Evolutionary conservation across 2,329 filamentous ascomycete species (phyloP).

Genomic region (Xylariomycetidae sp.): DNA sequence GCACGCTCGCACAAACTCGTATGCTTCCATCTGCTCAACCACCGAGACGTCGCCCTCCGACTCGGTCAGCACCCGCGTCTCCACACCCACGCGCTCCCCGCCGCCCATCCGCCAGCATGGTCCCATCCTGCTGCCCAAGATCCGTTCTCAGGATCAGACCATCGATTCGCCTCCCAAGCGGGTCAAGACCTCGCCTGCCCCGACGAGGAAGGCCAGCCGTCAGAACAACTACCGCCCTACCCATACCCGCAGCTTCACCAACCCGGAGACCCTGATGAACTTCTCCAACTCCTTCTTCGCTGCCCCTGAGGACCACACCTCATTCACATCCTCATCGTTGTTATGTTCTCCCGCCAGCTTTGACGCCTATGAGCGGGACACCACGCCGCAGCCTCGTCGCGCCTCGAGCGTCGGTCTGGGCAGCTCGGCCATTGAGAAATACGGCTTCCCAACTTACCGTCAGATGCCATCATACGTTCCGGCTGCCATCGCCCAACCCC

Average conservation of each 20-base stretch:
- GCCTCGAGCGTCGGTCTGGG: slow-evolving; percentile 67
- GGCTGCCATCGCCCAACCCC: slow-evolving; percentile 22
- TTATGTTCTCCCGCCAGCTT: slow-evolving; percentile 63
- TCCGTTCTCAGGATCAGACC: slow-evolving; percentile 77
- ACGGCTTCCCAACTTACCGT: slow-evolving; percentile 80
- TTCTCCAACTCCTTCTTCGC: slow-evolving; percentile 36
- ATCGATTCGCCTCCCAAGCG: slow-evolving; percentile 57
- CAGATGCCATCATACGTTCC: slow-evolving; percentile 59
- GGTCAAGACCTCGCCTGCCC: slow-evolving; percentile 47
- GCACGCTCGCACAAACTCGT: slow-evolving; percentile 61
- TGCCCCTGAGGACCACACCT: slow-evolving; percentile 25
- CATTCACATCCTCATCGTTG: slow-evolving; percentile 40
- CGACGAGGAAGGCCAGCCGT: slow-evolving; percentile 28
- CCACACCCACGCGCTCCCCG: slow-evolving; percentile 60
- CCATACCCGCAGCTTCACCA: slow-evolving; percentile 57
- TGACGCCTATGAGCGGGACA: slow-evolving; percentile 41
- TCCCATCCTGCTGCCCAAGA: slow-evolving; percentile 77
- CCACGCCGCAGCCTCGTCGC: too few relatives aligned
- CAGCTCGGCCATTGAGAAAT: slow-evolving; percentile 60
- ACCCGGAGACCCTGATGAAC: slow-evolving; percentile 50
- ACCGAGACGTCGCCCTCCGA: slow-evolving; percentile 60
- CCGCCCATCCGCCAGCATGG: slow-evolving; percentile 76
- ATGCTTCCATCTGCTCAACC: slow-evolving; percentile 61
- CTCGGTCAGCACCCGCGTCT: slow-evolving; percentile 62
- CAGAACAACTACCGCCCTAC: slow-evolving; percentile 36